phyloP scores from a whole-genome alignment of 768 basidiomycete species.

The Rhodotorula graminis region DNA sequence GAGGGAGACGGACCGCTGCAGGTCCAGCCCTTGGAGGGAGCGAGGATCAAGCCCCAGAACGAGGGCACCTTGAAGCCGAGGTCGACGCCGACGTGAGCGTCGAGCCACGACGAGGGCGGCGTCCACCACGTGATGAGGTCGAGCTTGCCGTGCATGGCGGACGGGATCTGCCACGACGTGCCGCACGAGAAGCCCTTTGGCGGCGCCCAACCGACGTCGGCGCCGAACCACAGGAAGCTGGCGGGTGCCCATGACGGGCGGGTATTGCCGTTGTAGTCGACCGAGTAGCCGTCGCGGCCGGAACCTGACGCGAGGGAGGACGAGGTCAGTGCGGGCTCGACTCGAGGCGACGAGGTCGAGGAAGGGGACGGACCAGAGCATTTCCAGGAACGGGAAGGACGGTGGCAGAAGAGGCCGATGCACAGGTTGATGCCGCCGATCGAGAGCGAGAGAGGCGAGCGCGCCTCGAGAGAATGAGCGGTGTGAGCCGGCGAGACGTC shows the following conservation, averaged over 20 bases:
- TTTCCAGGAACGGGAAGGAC: constrained; percentile 8
- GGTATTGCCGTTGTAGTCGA: constrained; percentile 5
- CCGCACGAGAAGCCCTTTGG: not conserved
- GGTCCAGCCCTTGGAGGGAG: not conserved
- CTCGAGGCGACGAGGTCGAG: not conserved
- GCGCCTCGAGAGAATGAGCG: not conserved
- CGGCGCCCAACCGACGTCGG: not conserved
- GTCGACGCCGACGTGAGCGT: not conserved
- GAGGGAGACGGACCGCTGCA: not conserved
- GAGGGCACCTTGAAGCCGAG: not conserved
- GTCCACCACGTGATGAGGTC: constrained; percentile 2
- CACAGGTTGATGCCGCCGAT: constrained; percentile 5
- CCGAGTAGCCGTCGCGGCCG: constrained; percentile 6
- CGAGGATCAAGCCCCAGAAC: constrained; percentile 1
- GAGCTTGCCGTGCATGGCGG: not conserved
- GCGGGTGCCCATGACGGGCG: not conserved
- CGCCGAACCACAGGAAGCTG: constrained; percentile 1
- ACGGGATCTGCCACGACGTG: not conserved
- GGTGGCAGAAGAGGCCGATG: constrained; percentile 7
- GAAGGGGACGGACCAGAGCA: not conserved
- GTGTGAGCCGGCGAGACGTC: not conserved
- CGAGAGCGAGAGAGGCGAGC: not conserved
- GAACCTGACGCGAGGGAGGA: not conserved
- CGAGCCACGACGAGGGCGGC: constrained; percentile 4
- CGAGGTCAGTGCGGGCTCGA: not conserved